Evolutionary conservation across 768 basidiomycete species (phyloP).

Genomic region (Royoungia palumana): DNA sequence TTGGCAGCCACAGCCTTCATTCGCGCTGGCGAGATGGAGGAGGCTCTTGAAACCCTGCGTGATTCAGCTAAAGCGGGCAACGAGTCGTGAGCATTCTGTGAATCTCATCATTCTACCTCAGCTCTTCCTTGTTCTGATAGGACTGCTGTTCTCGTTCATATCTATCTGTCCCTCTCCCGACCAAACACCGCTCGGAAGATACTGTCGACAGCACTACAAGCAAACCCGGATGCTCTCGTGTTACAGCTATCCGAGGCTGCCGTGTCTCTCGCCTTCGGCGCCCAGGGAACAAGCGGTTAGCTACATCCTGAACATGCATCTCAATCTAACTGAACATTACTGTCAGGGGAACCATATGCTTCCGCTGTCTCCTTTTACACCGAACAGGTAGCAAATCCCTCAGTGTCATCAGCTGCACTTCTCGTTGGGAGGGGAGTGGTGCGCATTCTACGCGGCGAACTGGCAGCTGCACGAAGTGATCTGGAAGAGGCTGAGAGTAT

Average conservation of each 20-base stretch:
- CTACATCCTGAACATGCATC: slow-evolving; percentile 27
- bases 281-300: slow-evolving; percentile 52
- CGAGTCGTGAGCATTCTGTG: slow-evolving; percentile 65
- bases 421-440: slow-evolving; percentile 78
- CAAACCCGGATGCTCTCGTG: slow-evolving; percentile 87
- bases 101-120: not conserved
- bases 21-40: slow-evolving; percentile 81
- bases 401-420: slow-evolving; percentile 67
- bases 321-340: not conserved
- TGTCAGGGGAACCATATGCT: slow-evolving; percentile 32
- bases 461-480: slow-evolving; percentile 74
- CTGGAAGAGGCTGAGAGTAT: slow-evolving; percentile 58
- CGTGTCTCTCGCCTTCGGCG: slow-evolving; percentile 71
- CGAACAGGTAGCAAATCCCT: slow-evolving; percentile 80
- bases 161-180: slow-evolving; percentile 88
- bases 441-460: slow-evolving; percentile 72
- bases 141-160: slow-evolving; percentile 76
- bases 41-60: slow-evolving; percentile 86
- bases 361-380: slow-evolving; percentile 65
- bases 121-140: slow-evolving; percentile 36
- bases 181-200: slow-evolving; percentile 84
- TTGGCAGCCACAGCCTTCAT: slow-evolving; percentile 87
- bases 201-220: slow-evolving; percentile 77
- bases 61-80: slow-evolving; percentile 69
- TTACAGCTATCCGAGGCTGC: slow-evolving; percentile 87